Percentiles rank a stretch among this genome's conserved stretches.
Conservation (phyloP, 2,329 filamentous ascomycete genomes). For the Clonostachys rhizophaga region DNA sequence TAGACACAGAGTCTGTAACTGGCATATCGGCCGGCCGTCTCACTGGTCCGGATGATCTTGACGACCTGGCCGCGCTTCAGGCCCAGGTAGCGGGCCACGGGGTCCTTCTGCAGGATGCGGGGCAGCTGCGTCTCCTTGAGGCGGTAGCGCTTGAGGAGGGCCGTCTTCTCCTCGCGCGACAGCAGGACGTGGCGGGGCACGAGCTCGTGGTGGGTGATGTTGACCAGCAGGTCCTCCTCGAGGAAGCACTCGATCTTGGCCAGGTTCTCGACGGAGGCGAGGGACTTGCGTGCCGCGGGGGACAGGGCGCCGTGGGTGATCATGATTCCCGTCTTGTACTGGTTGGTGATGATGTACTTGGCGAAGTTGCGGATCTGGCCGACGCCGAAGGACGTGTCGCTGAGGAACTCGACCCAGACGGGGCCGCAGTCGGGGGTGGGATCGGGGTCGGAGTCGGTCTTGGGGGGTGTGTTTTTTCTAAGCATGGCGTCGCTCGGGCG, state of each 20-base stretch:
- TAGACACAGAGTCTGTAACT: slow-evolving; percentile 77
- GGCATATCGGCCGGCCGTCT: slow-evolving; percentile 94
- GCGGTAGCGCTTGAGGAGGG: slow-evolving; percentile 82
- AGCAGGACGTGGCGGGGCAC: slow-evolving; percentile 91
- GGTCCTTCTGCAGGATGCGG: slow-evolving; percentile 85
- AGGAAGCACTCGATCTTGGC: slow-evolving; percentile 91
- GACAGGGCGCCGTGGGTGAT: slow-evolving; percentile 80
- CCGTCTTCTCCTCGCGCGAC: slow-evolving; percentile 82
- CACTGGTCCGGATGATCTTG: slow-evolving; percentile 94
- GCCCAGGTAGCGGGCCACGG: slow-evolving; percentile 87
- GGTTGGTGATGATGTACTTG: slow-evolving; percentile 71
- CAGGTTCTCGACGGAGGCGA: slow-evolving; percentile 69
- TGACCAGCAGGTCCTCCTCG: slow-evolving; percentile 92
- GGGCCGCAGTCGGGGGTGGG: slow-evolving; percentile 74
- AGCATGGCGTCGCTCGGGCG: slow-evolving; percentile 82
- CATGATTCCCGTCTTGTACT: slow-evolving; percentile 88
- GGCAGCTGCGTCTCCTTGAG: slow-evolving; percentile 97
- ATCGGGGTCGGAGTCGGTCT: slow-evolving; percentile 64
- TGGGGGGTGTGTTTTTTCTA: slow-evolving; percentile 71
- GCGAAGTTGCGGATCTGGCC: slow-evolving; percentile 90
- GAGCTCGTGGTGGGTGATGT: slow-evolving; percentile 96
- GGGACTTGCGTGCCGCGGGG: slow-evolving; percentile 80
- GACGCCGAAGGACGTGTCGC: slow-evolving; percentile 76
- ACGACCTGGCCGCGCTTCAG: slow-evolving; percentile 90
- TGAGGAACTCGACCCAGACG: slow-evolving; percentile 90